Conservation (phyloP, 495 filamentous ascomycete genomes). For the Aspergillus kassunensis region DNA sequence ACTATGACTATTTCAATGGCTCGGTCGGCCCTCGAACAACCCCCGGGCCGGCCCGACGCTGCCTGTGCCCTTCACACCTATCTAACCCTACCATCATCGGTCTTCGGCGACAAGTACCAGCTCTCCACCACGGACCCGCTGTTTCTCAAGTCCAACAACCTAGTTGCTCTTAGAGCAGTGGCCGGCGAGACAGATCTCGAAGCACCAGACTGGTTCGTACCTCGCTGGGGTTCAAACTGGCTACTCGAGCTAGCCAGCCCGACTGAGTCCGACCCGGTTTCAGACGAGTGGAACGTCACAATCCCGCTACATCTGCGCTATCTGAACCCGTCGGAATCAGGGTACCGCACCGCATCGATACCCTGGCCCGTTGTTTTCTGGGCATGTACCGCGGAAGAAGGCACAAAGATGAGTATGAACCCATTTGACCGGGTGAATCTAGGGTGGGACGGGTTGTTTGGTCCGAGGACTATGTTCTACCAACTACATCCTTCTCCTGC, state of each 20-base stretch:
- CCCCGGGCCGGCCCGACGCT: constrained; percentile 31
- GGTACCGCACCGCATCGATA: constrained; percentile 45
- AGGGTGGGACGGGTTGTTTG: constrained; percentile 85
- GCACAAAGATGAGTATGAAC: constrained; percentile 66
- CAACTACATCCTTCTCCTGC: constrained; percentile 61
- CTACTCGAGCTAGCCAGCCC: constrained; percentile 69
- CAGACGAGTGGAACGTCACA: constrained; percentile 60
- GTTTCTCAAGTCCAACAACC: constrained; percentile 70
- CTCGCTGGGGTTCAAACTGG: constrained; percentile 74
- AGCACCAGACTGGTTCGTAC: constrained; percentile 76
- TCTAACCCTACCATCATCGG: constrained; percentile 74
- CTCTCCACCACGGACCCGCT: constrained; percentile 60
- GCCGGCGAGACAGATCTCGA: constrained; percentile 88
- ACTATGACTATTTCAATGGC: constrained; percentile 60
- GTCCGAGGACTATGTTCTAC: constrained; percentile 77
- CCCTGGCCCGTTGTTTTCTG: constrained; percentile 86
- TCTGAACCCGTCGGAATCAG: constrained; percentile 53
- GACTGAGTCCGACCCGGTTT: constrained; percentile 6
- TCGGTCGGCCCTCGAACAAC: constrained; percentile 25
- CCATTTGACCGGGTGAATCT: constrained; percentile 83
- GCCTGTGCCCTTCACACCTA: constrained; percentile 76
- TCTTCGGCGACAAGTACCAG: constrained; percentile 89
- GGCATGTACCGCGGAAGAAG: constrained; percentile 77
- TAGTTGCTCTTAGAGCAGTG: constrained; percentile 62
- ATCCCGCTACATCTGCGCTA: constrained; percentile 90